A percentile compares a stretch with the other conserved stretches of the same genome.
Evolutionary conservation across 768 basidiomycete species (phyloP).

Genomic region (Cubamyces sp.): DNA sequence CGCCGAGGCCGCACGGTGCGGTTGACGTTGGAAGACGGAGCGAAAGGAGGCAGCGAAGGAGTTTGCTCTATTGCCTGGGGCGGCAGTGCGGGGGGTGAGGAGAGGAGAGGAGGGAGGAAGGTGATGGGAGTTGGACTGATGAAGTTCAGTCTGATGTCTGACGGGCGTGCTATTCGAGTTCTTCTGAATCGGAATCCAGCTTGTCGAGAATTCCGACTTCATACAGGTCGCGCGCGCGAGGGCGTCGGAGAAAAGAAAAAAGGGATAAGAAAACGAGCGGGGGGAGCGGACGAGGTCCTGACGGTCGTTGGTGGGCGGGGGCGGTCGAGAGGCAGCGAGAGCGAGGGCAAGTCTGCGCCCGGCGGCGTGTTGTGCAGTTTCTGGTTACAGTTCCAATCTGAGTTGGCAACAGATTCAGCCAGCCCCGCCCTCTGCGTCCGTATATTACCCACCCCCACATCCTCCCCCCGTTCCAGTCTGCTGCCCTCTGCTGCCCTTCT

Average conservation of each 20-base stretch:
- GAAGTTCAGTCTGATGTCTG: conserved; percentile 27
- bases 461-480: conserved; percentile 18
- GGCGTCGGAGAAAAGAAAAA: conserved; percentile 14
- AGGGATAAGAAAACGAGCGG: conserved; percentile 1
- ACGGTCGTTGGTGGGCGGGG: conserved; percentile 4
- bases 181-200: conserved; percentile 27
- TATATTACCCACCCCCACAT: conserved; percentile 2
- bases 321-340: conserved; percentile 14
- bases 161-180: conserved; percentile 23
- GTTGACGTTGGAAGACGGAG: conserved; percentile 55
- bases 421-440: not conserved
- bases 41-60: conserved; percentile 45
- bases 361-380: not conserved
- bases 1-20: conserved; percentile 48
- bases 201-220: conserved; percentile 25
- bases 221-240: conserved; percentile 19
- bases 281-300: conserved; percentile 10
- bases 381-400: not conserved
- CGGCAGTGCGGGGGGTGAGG: conserved; percentile 19
- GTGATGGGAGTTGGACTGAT: conserved; percentile 32
- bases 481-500: not conserved
- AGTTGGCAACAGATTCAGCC: not conserved
- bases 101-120: conserved; percentile 21
- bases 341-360: not conserved
- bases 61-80: conserved; percentile 19